Base-by-base conservation (phyloP, 805 yeast species). In the Kuraishia piskuri region DNA sequence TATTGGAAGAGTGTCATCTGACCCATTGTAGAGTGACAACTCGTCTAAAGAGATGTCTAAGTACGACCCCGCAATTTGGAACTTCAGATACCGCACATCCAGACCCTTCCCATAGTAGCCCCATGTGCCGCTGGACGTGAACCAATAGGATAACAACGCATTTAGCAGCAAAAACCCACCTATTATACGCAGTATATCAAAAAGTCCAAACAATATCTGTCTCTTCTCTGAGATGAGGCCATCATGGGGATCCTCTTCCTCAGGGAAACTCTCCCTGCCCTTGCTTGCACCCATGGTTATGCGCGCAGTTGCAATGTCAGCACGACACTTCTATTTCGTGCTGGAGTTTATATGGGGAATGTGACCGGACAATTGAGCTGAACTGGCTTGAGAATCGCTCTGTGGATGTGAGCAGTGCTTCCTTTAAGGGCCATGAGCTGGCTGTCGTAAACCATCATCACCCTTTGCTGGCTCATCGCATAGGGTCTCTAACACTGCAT, bases 51-150 rank as follows among this genome's bases (percentile, higher is more conserved):
- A 73, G 53, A 82, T 64, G 40, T 63, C 61, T 21, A 56, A 50
- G 21, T 51, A 52, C 25, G 54, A 50, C 22, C 61, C 26, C 37
- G 60, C 47, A 9, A 58, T 22, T 56, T 63, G 71, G 14, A 2
- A 20, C 49, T 63, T 56, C 49, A 76, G 61, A 58, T 74, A 86
- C 5, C 72, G 55, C 2, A 69, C 64, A 60, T 79, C 73, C 17
- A 75, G 54, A 69, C 75, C 75, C 57, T 72, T 72, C 0, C 86
- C 84, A 2, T 73, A 64, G 61, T 77, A 75, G 5, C 87, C 86
- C 90, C 90, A 85, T 1, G 80, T 72, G 2, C 77, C 53, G 0
- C 85, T 64, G 1, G 77, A 74, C 0, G 90, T 86, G 56, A 83
- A 71, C 69, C 75, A 74, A 68, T 79, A 84, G 0, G 88, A 84